A percentile compares a stretch with the other conserved stretches of the same genome.
Evolutionary conservation across 2,329 filamentous ascomycete genomes (phyloP).

Genomic region (Dothideomycetidae sp.): DNA sequence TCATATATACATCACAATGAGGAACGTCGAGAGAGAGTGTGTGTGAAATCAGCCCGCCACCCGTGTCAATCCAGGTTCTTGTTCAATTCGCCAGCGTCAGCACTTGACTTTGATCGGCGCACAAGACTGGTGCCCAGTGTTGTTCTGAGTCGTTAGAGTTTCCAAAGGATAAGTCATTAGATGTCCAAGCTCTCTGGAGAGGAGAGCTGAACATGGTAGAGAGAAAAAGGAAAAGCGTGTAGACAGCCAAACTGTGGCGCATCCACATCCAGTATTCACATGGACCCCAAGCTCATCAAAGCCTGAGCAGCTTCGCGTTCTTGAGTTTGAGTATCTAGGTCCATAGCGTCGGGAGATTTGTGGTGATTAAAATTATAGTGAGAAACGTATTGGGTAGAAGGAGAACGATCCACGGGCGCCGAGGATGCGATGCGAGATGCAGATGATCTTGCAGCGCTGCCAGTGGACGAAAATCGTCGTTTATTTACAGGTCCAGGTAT

Average conservation of each 20-base stretch:
- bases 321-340: conserved; percentile 41
- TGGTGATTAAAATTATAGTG: conserved; percentile 8
- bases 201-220: conserved; percentile 4
- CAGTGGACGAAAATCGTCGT: conserved; percentile 10
- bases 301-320: conserved; percentile 74
- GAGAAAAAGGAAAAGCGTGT: conserved; percentile 7
- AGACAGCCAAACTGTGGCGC: background rate
- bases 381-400: conserved; percentile 9
- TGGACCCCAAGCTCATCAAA: conserved; percentile 63
- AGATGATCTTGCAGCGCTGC: conserved; percentile 9
- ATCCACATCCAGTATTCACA: no score
- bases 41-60: conserved; percentile 15
- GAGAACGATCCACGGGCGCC: conserved; percentile 3
- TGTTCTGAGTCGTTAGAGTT: conserved; percentile 13
- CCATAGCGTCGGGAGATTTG: conserved; percentile 8
- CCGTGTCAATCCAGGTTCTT: conserved; percentile 26
- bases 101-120: conserved; percentile 21
- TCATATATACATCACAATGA: conserved; percentile 9
- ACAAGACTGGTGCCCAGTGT: conserved; percentile 23
- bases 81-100: conserved; percentile 17
- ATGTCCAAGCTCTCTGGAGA: no score
- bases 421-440: conserved; percentile 9
- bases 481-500: conserved; percentile 10
- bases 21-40: conserved; percentile 4
- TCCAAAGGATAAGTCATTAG: no score